These are phyloP conservation scores for Blastomyces silverae DNA, from an alignment of 2,329 filamentous ascomycete genomes.

Conservation along the genomic window DNA sequence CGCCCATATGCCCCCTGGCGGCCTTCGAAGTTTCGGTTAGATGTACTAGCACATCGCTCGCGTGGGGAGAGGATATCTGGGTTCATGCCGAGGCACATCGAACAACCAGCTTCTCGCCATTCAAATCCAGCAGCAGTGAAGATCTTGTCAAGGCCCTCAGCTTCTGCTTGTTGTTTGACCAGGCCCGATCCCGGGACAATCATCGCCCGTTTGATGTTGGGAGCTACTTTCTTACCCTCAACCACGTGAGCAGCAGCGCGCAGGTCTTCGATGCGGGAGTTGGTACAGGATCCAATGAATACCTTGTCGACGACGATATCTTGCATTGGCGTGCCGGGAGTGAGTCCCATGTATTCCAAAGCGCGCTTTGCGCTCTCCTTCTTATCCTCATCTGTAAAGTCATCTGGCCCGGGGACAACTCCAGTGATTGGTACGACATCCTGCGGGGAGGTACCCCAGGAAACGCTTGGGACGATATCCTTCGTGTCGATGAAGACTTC, in stretches of 20 bases:
- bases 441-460: slow-evolving; percentile 95
- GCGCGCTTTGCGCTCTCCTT: slow-evolving; percentile 72
- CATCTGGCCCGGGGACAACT: slow-evolving; percentile 80
- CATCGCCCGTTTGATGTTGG: slow-evolving; percentile 90
- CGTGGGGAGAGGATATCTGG: slow-evolving; percentile 88
- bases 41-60: slow-evolving; percentile 91
- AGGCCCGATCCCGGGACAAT: slow-evolving; percentile 93
- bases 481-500: slow-evolving; percentile 86
- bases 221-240: slow-evolving; percentile 76
- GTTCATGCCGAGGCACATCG: slow-evolving; percentile 99
- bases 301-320: slow-evolving; percentile 92
- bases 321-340: slow-evolving; percentile 77
- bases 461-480: slow-evolving; percentile 87
- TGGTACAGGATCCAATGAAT: slow-evolving; percentile 97
- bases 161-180: slow-evolving; percentile 85
- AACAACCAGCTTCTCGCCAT: slow-evolving; percentile 97
- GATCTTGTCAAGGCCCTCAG: slow-evolving; percentile 86
- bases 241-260: slow-evolving; percentile 79
- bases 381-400: slow-evolving; percentile 71
- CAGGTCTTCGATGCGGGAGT: slow-evolving; percentile 92
- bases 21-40: slow-evolving; percentile 96
- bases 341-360: slow-evolving; percentile 94
- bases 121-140: slow-evolving; percentile 91
- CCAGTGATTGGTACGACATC: slow-evolving; percentile 93
- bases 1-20: slow-evolving; percentile 86